Conservation (phyloP, 176 grass and related monocot species). For the Oryza officinalis region DNA sequence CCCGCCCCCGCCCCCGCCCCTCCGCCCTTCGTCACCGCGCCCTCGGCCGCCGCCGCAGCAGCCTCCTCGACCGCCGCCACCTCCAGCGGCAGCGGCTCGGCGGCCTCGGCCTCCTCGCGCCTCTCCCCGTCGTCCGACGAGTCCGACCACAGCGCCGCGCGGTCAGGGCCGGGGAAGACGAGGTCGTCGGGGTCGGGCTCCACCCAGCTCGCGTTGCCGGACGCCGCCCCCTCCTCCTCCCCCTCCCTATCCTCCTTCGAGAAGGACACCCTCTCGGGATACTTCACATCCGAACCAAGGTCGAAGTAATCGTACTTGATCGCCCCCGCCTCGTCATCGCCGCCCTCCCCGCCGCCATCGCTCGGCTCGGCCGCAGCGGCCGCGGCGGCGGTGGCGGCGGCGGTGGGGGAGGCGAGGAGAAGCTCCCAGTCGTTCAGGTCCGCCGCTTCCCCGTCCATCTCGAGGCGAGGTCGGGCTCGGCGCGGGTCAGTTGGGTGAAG, state of each 20-base stretch:
- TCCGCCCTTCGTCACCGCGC: conserved; percentile 34
- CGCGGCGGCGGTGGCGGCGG: neutral
- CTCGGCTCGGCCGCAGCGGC: neutral
- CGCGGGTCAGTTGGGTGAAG: neutral
- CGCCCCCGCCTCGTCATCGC: conserved; percentile 50
- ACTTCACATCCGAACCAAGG: conserved; percentile 57
- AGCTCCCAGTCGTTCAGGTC: conserved; percentile 77
- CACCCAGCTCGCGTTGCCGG: conserved; percentile 65
- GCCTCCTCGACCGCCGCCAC: neutral
- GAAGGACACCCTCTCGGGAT: conserved; percentile 39
- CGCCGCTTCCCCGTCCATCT: conserved; percentile 54
- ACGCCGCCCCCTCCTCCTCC: conserved; percentile 32
- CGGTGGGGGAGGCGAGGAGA: conserved; percentile 46
- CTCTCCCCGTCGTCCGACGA: conserved; percentile 62
- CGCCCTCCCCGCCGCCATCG: neutral
- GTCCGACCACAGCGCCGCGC: conserved; percentile 67
- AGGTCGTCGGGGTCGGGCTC: conserved; percentile 70
- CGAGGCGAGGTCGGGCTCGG: conserved; percentile 17
- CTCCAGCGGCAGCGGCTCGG: conserved; percentile 32
- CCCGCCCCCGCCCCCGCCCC: conserved; percentile 9
- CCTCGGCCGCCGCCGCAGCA: neutral
- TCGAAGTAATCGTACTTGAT: conserved; percentile 93
- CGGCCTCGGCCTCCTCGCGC: conserved; percentile 34
- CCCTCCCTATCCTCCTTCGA: neutral
- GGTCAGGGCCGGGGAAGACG: conserved; percentile 50